phyloP scores from a whole-genome alignment of 768 basidiomycete genomes.

The Kwoniella bestiolae region DNA sequence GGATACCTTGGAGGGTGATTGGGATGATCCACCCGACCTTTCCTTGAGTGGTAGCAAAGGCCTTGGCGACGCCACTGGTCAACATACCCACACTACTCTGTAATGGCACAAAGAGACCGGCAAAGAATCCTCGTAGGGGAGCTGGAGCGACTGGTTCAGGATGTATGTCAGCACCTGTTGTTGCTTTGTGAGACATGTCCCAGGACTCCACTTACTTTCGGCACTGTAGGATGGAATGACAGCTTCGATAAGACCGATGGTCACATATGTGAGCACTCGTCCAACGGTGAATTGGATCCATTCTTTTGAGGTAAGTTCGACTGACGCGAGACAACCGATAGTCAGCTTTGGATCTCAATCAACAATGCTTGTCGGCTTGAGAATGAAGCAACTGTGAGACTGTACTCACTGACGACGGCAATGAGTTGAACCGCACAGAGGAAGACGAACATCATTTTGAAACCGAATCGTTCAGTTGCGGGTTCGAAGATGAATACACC shows the following conservation, averaged over 20 bases:
- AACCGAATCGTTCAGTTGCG: slow-evolving; percentile 27
- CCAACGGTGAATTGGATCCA: slow-evolving; percentile 20
- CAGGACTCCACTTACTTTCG: slow-evolving; percentile 17
- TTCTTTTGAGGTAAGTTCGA: slow-evolving; percentile 22
- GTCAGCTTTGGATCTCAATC: neutral
- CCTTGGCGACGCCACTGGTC: slow-evolving; percentile 27
- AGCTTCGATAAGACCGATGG: slow-evolving; percentile 32
- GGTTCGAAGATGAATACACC: slow-evolving; percentile 28
- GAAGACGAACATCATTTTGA: slow-evolving; percentile 19
- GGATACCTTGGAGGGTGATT: slow-evolving; percentile 49
- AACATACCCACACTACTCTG: slow-evolving; percentile 16
- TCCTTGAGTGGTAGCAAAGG: slow-evolving; percentile 25
- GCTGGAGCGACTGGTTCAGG: slow-evolving; percentile 26
- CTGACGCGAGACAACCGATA: neutral
- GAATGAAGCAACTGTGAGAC: too few species aligned
- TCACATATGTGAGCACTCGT: slow-evolving; percentile 31
- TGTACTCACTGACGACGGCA: slow-evolving; percentile 27
- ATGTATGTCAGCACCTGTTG: too few species aligned
- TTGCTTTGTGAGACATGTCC: neutral
- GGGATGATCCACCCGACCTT: slow-evolving; percentile 32
- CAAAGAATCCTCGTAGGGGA: slow-evolving; percentile 27
- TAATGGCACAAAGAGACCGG: slow-evolving; percentile 22
- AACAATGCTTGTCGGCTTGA: too few species aligned
- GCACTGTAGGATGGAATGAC: slow-evolving; percentile 30
- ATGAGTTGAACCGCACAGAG: slow-evolving; percentile 21